Percentiles rank a stretch among this genome's conserved stretches.
These are phyloP conservation scores for Sclerotinia minor DNA, from an alignment of 2,329 filamentous ascomycete genomes.

Conservation along the genomic window DNA sequence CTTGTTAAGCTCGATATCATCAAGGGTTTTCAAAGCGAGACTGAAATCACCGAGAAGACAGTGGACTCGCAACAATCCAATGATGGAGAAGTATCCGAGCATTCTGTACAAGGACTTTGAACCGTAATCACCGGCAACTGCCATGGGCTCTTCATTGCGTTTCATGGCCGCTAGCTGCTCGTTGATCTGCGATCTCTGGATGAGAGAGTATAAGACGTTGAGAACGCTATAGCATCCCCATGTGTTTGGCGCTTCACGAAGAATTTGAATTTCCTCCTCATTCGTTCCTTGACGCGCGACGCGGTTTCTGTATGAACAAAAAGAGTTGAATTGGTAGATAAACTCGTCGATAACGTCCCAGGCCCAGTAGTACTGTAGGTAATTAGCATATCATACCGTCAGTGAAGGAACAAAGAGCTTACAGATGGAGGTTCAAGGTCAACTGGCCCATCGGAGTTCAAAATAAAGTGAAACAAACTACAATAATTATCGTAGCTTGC, in stretches of 20 bases:
- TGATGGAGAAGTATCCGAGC: conserved; percentile 99
- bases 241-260: conserved; percentile 96
- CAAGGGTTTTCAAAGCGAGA: conserved; percentile 95
- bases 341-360: conserved; percentile 99
- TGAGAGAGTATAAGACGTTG: conserved; percentile 98
- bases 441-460: conserved; percentile 98
- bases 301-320: conserved; percentile 93
- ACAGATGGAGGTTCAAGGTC: conserved; percentile 96
- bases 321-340: conserved; percentile 99
- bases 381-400: conserved; percentile 31
- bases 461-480: conserved; percentile 97
- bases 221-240: conserved; percentile 99
- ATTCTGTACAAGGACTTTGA: conserved; percentile 93
- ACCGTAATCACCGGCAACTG: conserved; percentile 93
- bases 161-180: conserved; percentile 96
- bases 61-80: conserved; percentile 93
- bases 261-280: conserved; percentile 86
- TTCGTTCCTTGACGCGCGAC: conserved; percentile 81
- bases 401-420: conserved; percentile 46
- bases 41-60: conserved; percentile 96
- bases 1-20: conserved; percentile 99
- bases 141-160: conserved; percentile 83
- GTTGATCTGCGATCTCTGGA: conserved; percentile 96
- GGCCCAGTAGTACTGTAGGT: conserved; percentile 88
- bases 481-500: conserved; percentile 99